Evolutionary conservation across 164 flowering plant genomes (phyloP), one percentile per base, ranked within the genome.

Genomic region (Vitis amurensis): DNA sequence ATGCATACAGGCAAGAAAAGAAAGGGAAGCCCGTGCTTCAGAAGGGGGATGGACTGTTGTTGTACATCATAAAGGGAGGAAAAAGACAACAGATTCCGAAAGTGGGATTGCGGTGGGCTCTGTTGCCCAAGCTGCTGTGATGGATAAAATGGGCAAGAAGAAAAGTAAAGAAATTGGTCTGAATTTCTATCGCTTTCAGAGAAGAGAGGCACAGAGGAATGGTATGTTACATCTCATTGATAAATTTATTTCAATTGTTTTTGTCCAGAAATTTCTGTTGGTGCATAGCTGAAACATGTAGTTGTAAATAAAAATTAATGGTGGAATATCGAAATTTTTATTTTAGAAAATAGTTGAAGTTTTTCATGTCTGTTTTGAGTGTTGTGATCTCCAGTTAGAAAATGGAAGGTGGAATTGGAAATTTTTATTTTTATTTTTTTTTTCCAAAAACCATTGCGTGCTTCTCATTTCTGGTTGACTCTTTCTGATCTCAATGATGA

Each of bases 41-140:
- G 87, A 87, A 69, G 91, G 84, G 14, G 99, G 98, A 48, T 95
- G 92, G 93, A 90, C 94, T 53, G 94, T 95, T 76, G 99, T 95
- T 57, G 79, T 31, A 9, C 99, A 88, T 66, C 94, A 87, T n/a
- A 93, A 93, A 78, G 98, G 98, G 50, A 84, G 98, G 84, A 95
- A 93, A 69, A 95, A 89, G 79, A 89, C 94, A 14, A 86, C 90
- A 37, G 99, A 95, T 47, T 44, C 87, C 61, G 97, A 91, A 82
- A 90, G 88, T 83, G 99, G 99, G 71, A 71, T 74, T 65, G 65
- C 90, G 5, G 90, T 95, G 61, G 99, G 98, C 27, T 88, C 97
- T 31, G 97, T 89, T 69, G 77, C 98, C 29, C 86, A 82, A 79
- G 88, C 89, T 72, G 91, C 87, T 63, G 85, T 84, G 17, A 69